phyloP scores from a whole-genome alignment of 805 yeast genomes.

The Saccharomycopsis guyanensis region DNA sequence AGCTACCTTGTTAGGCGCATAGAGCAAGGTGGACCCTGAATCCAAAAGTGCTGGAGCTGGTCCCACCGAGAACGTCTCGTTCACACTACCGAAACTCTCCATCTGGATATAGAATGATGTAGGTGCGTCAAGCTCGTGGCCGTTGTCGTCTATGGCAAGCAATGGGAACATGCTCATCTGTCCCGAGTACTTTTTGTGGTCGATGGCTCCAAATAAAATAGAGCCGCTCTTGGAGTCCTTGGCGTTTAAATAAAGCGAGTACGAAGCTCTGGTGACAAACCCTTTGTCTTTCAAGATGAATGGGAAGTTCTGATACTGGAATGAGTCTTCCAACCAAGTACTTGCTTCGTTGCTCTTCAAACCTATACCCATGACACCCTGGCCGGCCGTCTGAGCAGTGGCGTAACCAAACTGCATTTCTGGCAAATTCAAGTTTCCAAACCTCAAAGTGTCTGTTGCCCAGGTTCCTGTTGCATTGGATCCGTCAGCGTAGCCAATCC shows the following conservation, averaged over 20 bases:
- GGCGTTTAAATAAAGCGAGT: slow-evolving; percentile 54
- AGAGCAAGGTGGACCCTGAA: slow-evolving; percentile 51
- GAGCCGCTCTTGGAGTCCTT: slow-evolving; percentile 38
- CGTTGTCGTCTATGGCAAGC: slow-evolving; percentile 8
- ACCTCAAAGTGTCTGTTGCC: slow-evolving; percentile 10
- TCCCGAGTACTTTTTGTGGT: slow-evolving; percentile 53
- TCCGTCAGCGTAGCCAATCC: slow-evolving; percentile 11
- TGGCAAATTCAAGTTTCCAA: slow-evolving; percentile 6
- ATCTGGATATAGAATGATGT: slow-evolving; percentile 11
- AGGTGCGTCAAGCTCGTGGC: slow-evolving; percentile 3
- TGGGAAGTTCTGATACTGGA: slow-evolving; percentile 63
- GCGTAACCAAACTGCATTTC: slow-evolving; percentile 16
- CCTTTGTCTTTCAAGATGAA: slow-evolving; percentile 50
- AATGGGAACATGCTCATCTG: slow-evolving; percentile 25
- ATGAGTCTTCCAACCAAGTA: slow-evolving; percentile 27
- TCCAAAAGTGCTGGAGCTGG: slow-evolving; percentile 40
- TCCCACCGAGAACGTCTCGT: slow-evolving; percentile 1
- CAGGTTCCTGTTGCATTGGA: slow-evolving; percentile 14
- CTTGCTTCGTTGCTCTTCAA: slow-evolving; percentile 55
- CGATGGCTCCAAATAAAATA: slow-evolving; percentile 66
- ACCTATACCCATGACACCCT: slow-evolving; percentile 72
- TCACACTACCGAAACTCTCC: slow-evolving; percentile 6
- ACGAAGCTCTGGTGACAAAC: slow-evolving; percentile 43
- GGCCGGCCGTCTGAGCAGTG: slow-evolving; percentile 12
- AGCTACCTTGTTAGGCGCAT: slow-evolving; percentile 34